Percentiles rank a stretch among this genome's conserved stretches.
phyloP scores from a whole-genome alignment of 1,284 basidiomycete genomes.

The Irpex sp. region DNA sequence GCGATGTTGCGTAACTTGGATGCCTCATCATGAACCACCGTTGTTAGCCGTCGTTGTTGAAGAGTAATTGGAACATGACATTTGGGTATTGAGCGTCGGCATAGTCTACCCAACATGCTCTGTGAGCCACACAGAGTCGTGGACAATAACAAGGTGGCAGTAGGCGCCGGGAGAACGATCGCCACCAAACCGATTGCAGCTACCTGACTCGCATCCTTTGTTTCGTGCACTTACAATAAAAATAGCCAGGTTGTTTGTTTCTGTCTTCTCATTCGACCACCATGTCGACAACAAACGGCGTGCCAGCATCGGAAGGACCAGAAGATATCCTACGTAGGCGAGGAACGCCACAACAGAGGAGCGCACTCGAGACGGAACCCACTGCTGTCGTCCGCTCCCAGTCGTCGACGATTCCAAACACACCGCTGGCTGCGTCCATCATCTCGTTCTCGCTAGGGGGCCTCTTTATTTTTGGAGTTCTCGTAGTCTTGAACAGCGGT shows the following conservation, averaged over 20 bases:
- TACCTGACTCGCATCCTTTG: slow-evolving; percentile 17
- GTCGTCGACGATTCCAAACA: slow-evolving; percentile 74
- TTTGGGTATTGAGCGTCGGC: slow-evolving; percentile 10
- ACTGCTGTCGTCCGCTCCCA: slow-evolving; percentile 25
- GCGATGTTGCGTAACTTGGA: slow-evolving; percentile 67
- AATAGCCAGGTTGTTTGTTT: slow-evolving; percentile 1
- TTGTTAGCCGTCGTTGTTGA: slow-evolving; percentile 26
- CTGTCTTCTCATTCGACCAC: slow-evolving; percentile 6
- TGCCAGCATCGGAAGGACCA: slow-evolving; percentile 28
- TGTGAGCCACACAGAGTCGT: background rate
- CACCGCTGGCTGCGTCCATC: slow-evolving; percentile 65
- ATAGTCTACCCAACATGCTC: slow-evolving; percentile 6
- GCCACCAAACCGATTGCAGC: background rate
- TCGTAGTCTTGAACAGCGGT: slow-evolving; percentile 44
- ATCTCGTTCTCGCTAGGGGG: slow-evolving; percentile 74
- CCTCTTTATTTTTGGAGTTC: slow-evolving; percentile 49
- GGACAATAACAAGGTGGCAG: background rate
- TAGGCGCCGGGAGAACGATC: too few relatives aligned
- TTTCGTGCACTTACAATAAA: background rate
- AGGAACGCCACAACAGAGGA: slow-evolving; percentile 20
- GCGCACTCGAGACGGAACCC: slow-evolving; percentile 54
- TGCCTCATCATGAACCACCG: slow-evolving; percentile 34
- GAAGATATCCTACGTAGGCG: slow-evolving; percentile 45
- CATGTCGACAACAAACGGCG: slow-evolving; percentile 7
- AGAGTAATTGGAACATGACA: slow-evolving; percentile 8